Evolutionary conservation across 1,284 basidiomycete genomes (phyloP).

Genomic region (Papiliotrema flavescens): DNA sequence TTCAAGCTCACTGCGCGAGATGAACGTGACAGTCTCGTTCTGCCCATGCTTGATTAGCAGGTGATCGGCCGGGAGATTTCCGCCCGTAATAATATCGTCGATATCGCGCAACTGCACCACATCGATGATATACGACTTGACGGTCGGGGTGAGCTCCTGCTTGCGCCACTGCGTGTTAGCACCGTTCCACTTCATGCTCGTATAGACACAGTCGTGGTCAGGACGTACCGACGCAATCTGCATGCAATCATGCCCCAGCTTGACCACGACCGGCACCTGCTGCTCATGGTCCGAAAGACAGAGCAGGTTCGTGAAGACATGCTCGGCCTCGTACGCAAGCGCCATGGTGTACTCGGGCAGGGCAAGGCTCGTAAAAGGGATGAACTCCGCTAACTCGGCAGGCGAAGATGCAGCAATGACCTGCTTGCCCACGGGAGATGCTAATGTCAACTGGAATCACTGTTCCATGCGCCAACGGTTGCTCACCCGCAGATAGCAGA

Average conservation of each 20-base stretch:
- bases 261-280: conserved; percentile 44
- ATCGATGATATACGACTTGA: conserved; percentile 46
- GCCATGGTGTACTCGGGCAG: conserved; percentile 43
- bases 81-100: conserved; percentile 78
- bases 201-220: neutral
- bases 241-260: conserved; percentile 39
- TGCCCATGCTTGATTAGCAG: conserved; percentile 66
- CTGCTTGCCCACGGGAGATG: conserved; percentile 56
- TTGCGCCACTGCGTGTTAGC: conserved; percentile 33
- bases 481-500: conserved; percentile 68
- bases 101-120: conserved; percentile 56
- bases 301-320: conserved; percentile 43
- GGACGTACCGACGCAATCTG: conserved; percentile 41
- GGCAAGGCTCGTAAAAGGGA: conserved; percentile 56
- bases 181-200: neutral
- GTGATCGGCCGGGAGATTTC: conserved; percentile 68
- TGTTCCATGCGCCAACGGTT: too few species aligned
- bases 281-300: conserved; percentile 40
- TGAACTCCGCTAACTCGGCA: conserved; percentile 67
- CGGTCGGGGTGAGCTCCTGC: conserved; percentile 29
- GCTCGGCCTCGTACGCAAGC: conserved; percentile 39
- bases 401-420: conserved; percentile 54
- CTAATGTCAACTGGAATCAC: conserved; percentile 41
- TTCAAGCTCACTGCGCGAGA: conserved; percentile 30
- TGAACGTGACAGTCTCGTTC: conserved; percentile 35